These are phyloP conservation scores for Russula sp. DNA, from an alignment of 768 basidiomycete genomes.

Conservation along the genomic window DNA sequence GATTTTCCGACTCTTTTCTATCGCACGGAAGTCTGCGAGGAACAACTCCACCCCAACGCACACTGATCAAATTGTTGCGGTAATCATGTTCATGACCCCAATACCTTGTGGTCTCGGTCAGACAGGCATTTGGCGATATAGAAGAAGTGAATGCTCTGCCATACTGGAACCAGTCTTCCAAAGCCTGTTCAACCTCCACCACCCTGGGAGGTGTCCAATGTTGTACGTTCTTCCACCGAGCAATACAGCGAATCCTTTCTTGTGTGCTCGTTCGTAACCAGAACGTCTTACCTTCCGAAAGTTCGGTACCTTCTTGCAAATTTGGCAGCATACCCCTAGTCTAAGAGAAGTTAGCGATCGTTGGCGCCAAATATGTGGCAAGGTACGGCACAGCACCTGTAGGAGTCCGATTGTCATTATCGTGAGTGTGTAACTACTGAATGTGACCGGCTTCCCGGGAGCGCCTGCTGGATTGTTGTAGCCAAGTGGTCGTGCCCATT, in stretches of 20 bases:
- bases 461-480: slow-evolving; percentile 46
- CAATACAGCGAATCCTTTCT: slow-evolving; percentile 23
- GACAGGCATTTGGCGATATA: neutral
- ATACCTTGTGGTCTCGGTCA: slow-evolving; percentile 38
- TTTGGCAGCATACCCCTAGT: slow-evolving; percentile 47
- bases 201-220: slow-evolving; percentile 17
- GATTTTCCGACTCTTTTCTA: slow-evolving; percentile 5
- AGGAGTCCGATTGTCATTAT: slow-evolving; percentile 60
- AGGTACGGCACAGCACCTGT: slow-evolving; percentile 43
- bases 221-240: slow-evolving; percentile 18
- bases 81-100: slow-evolving; percentile 46
- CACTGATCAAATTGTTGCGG: slow-evolving; percentile 36
- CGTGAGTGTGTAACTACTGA: slow-evolving; percentile 60
- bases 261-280: slow-evolving; percentile 36
- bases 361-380: neutral
- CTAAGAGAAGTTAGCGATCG: slow-evolving; percentile 36
- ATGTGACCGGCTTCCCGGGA: slow-evolving; percentile 36
- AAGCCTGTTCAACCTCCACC: slow-evolving; percentile 18
- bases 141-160: slow-evolving; percentile 7
- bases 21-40: slow-evolving; percentile 27
- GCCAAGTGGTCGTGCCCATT: slow-evolving; percentile 55
- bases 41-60: slow-evolving; percentile 44
- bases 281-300: slow-evolving; percentile 32
- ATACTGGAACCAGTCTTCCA: slow-evolving; percentile 20
- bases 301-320: slow-evolving; percentile 43